Conservation (phyloP, 257 asterid species). For the Schizonepeta tenuifolia region DNA sequence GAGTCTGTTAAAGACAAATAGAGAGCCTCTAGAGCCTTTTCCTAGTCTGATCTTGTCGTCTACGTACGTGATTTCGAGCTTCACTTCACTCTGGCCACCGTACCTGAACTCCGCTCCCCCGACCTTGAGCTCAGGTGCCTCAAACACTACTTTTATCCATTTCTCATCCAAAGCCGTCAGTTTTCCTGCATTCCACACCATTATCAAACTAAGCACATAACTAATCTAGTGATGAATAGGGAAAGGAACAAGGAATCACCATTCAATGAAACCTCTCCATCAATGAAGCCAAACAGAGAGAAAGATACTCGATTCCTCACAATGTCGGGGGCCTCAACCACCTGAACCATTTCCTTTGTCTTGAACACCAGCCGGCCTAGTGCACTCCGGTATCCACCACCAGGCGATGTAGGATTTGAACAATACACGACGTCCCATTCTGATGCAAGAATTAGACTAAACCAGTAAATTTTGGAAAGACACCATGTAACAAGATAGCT, state of each 20-base stretch:
- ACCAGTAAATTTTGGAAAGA: neutral
- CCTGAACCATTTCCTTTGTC: conserved; percentile 88
- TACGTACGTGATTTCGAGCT: conserved; percentile 80
- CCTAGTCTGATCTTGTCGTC: conserved; percentile 87
- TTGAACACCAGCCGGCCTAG: conserved; percentile 78
- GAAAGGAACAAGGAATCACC: conserved; percentile 45
- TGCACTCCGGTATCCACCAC: conserved; percentile 85
- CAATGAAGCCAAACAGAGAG: conserved; percentile 71
- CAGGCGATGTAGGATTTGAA: conserved; percentile 92
- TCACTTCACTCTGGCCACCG: conserved; percentile 93
- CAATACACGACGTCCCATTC: conserved; percentile 94
- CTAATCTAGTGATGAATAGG: neutral
- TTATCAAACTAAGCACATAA: neutral
- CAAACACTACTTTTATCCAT: conserved; percentile 87
- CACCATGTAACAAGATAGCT: neutral
- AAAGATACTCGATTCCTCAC: conserved; percentile 69
- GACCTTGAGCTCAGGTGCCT: conserved; percentile 75
- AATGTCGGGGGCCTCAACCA: conserved; percentile 79
- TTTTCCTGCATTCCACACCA: conserved; percentile 55
- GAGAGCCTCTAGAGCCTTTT: conserved; percentile 88
- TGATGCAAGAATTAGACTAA: conserved; percentile 29
- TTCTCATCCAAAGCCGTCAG: conserved; percentile 72
- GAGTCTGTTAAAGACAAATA: conserved; percentile 73
- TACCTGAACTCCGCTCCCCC: conserved; percentile 68
- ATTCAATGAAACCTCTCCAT: conserved; percentile 81